Evolutionary conservation across 1,139 yeast species (phyloP).

Genomic region (Scheffersomyces illinoinensis): DNA sequence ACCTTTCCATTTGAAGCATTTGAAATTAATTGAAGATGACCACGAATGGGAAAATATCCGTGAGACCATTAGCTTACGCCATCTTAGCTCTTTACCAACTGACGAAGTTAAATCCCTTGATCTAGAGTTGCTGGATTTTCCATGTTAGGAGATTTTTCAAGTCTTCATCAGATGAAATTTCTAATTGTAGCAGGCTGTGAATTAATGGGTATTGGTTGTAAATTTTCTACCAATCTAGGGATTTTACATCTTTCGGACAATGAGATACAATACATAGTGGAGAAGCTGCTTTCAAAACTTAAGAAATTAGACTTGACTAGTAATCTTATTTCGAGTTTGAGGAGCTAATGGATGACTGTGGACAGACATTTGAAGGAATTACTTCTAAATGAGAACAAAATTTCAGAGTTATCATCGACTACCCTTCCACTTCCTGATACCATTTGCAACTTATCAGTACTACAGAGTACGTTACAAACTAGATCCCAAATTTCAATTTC

Average conservation of each 20-base stretch:
- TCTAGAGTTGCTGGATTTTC: background rate
- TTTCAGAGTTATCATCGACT: background rate
- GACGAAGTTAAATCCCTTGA: background rate
- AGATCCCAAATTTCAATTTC: background rate
- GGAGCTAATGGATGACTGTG: background rate
- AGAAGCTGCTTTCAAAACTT: background rate
- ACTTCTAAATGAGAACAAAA: background rate
- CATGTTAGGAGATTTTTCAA: background rate
- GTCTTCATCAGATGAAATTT: background rate
- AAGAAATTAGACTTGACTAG: background rate
- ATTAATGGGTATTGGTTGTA: background rate
- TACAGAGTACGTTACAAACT: background rate
- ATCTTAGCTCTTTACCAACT: background rate
- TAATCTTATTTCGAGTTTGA: background rate
- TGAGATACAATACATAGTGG: background rate
- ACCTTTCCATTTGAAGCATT: background rate
- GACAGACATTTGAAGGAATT: background rate
- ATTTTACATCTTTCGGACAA: too few relatives aligned
- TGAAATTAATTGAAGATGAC: background rate
- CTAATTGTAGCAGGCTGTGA: background rate
- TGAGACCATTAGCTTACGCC: background rate
- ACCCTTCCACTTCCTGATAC: background rate
- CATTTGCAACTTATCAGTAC: background rate
- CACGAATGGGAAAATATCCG: background rate
- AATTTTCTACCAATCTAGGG: background rate